These are phyloP conservation scores for Lactarius akahatsu DNA, from an alignment of 768 basidiomycete species.

Conservation along the genomic window DNA sequence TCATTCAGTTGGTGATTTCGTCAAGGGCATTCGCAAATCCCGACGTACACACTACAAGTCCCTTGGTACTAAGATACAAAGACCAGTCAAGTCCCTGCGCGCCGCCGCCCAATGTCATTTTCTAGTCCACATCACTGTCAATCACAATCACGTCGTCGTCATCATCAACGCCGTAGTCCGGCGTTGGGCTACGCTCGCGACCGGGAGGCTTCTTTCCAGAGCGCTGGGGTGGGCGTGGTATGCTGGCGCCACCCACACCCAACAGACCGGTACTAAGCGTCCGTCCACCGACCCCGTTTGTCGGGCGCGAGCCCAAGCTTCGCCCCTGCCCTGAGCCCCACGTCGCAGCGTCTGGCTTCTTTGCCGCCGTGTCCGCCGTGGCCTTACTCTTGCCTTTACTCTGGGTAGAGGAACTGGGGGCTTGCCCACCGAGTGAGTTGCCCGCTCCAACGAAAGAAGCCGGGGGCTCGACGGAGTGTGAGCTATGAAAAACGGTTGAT, in stretches of 20 bases:
- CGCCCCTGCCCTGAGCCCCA: conserved; percentile 44
- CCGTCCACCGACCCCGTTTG: conserved; percentile 39
- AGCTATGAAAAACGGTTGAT: not conserved
- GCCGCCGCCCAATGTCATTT: not conserved
- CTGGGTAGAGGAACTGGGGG: conserved; percentile 44
- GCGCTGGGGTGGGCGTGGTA: conserved; percentile 46
- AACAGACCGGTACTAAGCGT: conserved; percentile 40
- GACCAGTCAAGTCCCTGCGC: not conserved
- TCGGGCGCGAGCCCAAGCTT: conserved; percentile 44
- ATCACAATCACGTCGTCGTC: conserved; percentile 78
- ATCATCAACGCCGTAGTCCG: conserved; percentile 82
- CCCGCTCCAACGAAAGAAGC: conserved; percentile 65
- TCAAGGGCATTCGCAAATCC: not conserved
- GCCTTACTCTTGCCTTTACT: conserved; percentile 50
- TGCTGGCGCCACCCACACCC: conserved; percentile 55
- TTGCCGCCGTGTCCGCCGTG: conserved; percentile 23
- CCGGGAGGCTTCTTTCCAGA: conserved; percentile 35
- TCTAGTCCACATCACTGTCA: conserved; percentile 58
- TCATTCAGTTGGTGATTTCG: not conserved
- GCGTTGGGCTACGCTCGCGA: conserved; percentile 58
- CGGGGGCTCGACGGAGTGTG: conserved; percentile 37
- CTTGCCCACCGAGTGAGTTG: conserved; percentile 60
- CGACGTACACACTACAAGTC: not conserved
- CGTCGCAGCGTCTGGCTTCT: conserved; percentile 27
- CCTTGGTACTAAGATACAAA: conserved; percentile 14